These are phyloP conservation scores for Pichia manshurica DNA, from an alignment of 805 yeast genomes.

Conservation along the genomic window DNA sequence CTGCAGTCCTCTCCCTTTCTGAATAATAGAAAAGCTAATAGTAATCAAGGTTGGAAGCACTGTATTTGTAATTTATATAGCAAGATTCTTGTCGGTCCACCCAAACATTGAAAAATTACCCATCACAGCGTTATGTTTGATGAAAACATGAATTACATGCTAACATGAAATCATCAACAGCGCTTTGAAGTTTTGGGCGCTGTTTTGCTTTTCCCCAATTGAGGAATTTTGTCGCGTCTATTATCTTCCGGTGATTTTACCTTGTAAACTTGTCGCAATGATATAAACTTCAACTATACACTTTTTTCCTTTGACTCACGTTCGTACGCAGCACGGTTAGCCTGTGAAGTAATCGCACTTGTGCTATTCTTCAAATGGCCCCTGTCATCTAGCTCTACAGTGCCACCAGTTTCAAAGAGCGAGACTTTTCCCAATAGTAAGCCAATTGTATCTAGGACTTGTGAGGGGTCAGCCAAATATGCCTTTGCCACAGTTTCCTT, in stretches of 20 bases:
- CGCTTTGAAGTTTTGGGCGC: slow-evolving; percentile 22
- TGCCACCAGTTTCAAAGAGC: slow-evolving; percentile 70
- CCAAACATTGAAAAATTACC: slow-evolving; percentile 38
- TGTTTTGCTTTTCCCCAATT: slow-evolving; percentile 79
- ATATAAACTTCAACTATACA: not conserved
- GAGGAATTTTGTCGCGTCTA: not conserved
- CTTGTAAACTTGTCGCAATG: not conserved
- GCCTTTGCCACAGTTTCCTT: slow-evolving; percentile 81
- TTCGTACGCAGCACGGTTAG: slow-evolving; percentile 68
- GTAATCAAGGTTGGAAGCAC: not conserved
- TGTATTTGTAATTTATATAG: not conserved
- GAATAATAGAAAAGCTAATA: not conserved
- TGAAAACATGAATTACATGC: slow-evolving; percentile 87
- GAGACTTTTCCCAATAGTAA: slow-evolving; percentile 74
- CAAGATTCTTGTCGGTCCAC: not conserved
- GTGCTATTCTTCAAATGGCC: slow-evolving; percentile 57
- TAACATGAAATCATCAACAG: slow-evolving; percentile 48
- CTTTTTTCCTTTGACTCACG: slow-evolving; percentile 21
- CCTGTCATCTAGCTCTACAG: slow-evolving; percentile 68
- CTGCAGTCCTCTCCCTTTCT: slow-evolving; percentile 22
- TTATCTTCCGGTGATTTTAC: not conserved
- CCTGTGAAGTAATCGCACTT: slow-evolving; percentile 37
- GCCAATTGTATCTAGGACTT: slow-evolving; percentile 80
- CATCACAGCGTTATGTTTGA: slow-evolving; percentile 95
- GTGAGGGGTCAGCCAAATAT: slow-evolving; percentile 76